Base-by-base conservation (phyloP, 1,139 yeast genomes). In the Kurtzmaniella quercitrusa region DNA sequence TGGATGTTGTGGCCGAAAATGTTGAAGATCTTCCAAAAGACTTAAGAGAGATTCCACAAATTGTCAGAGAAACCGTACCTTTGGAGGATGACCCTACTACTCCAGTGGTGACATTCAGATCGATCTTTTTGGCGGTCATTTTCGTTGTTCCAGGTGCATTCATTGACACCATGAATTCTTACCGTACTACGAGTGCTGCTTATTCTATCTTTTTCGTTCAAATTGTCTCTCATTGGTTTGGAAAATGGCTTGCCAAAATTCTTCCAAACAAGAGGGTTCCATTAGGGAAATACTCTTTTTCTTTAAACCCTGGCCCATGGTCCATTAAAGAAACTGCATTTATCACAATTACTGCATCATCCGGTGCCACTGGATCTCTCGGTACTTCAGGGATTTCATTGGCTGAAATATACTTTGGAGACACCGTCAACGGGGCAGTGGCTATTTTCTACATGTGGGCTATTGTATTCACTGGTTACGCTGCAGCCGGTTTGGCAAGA, bases 101-200 rank as follows among this genome's bases (percentile, higher is more conserved):
- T 19, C 70, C 72, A 2, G 63, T 67, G 8, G 48, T 70, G n/a
- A 73, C 78, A 0, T 68, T 73, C 48, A 51, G 77, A 15, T 70
- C 67, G 49, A 58, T 73, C 40, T 25, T 73, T 1, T 53, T 73
- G 17, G 62, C 75, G 12, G 50, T 66, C 2, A 36, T 73, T 1
- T 70, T 73, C 47, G 64, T 73, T 1, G 52, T 68, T 1, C 79
- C 79, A 1, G 79, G 78, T 19, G 79, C 79, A 1, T 69, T 73
- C 46, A 60, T 73, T 16, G 75, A 66, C 47, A 73, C 77, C 10
- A 65, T 73, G 73, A 73, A 73, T 50, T 66, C 75, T 1, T 73
- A 62, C 53, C 56, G 79, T 46, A 72, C 77, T 2, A 73, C 77
- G 0, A 63, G 75, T 19, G 76, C 76, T 11, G 69, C 75, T 2